Base-by-base conservation (phyloP, 306 rosid species). In the Gastrolobium bilobum region DNA sequence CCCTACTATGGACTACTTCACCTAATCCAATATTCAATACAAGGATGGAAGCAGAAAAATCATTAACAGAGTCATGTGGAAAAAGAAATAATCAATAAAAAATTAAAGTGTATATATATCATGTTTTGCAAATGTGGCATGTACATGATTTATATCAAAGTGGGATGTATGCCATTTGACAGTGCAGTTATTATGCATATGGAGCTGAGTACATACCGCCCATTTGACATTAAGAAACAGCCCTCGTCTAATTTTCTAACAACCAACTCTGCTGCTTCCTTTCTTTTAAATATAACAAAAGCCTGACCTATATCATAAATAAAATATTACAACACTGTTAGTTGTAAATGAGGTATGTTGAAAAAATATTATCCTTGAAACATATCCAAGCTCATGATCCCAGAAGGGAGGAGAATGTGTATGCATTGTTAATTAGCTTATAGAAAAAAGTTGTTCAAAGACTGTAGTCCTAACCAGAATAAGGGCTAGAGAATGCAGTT, bases 271-370 rank as follows among this genome's bases (percentile, higher is more conserved):
- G 94, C 98, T 53, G 86, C 83, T 81, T 93, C 94, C 86, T 51
- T 90, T 44, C 75, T 86, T 72, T 73, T 82, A 44, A 95, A 93
- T 75, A 95, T 86, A 67, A 84, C 90, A 72, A 86, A 85, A 87
- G 99, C 99, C 87, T 90, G 90, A 80, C 99, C 99, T 93, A 57
- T 84, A 82, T 81, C 57, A 82, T 3, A 75, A 87, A 67, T 35
- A 53, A 79, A 78, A 3, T 15, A 54, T 20, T 44, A 61, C 43
- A 7, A 47, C 67, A 77, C 30, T 11, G 63, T 77, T 20, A 61
- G 66, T 53, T 43, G 68, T n/a, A 57, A 61, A 56, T 2, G 61
- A 63, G 57, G 52, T 53, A 3, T 57, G 9, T 30, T 15, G 5
- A 53, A 59, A 47, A 11, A 69, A 44, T 33, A 54, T 47, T 44